phyloP scores from a whole-genome alignment of 495 filamentous ascomycete species.

The Podospora bellae-mahoneyi region DNA sequence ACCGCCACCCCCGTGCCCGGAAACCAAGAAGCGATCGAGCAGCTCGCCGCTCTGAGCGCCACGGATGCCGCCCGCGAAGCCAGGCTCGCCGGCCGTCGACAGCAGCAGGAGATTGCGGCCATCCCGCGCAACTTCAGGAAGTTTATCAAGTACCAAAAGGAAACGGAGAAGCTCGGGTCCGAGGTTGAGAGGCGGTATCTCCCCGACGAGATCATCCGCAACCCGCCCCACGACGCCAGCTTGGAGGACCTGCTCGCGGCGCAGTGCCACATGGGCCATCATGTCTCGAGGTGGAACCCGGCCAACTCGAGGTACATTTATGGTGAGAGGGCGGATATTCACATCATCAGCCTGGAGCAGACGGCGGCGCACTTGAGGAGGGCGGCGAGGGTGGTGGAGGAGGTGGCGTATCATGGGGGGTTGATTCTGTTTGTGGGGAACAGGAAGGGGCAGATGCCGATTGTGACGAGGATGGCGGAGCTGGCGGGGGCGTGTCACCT shows the following conservation, averaged over 20 bases:
- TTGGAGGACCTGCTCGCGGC: conserved; percentile 90
- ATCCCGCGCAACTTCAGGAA: conserved; percentile 33
- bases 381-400: conserved; percentile 83
- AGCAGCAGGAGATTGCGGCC: conserved; percentile 26
- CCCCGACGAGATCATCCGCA: conserved; percentile 60
- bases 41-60: neutral
- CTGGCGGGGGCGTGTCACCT: conserved; percentile 78
- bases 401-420: conserved; percentile 77
- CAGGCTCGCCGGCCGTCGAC: conserved; percentile 6
- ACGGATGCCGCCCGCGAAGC: conserved; percentile 12
- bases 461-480: conserved; percentile 76
- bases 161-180: conserved; percentile 52
- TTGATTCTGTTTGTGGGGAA: conserved; percentile 90
- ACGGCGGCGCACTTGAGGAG: conserved; percentile 85
- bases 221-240: conserved; percentile 78
- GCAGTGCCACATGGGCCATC: conserved; percentile 87
- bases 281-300: conserved; percentile 92
- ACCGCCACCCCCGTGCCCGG: conserved; percentile 17
- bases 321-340: conserved; percentile 82
- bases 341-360: conserved; percentile 87
- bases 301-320: conserved; percentile 93
- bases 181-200: conserved; percentile 57
- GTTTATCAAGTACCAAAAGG: conserved; percentile 22
- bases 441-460: conserved; percentile 68
- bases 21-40: neutral